Base-by-base conservation (phyloP, 768 basidiomycete species). In the Artomyces pyxidatus region DNA sequence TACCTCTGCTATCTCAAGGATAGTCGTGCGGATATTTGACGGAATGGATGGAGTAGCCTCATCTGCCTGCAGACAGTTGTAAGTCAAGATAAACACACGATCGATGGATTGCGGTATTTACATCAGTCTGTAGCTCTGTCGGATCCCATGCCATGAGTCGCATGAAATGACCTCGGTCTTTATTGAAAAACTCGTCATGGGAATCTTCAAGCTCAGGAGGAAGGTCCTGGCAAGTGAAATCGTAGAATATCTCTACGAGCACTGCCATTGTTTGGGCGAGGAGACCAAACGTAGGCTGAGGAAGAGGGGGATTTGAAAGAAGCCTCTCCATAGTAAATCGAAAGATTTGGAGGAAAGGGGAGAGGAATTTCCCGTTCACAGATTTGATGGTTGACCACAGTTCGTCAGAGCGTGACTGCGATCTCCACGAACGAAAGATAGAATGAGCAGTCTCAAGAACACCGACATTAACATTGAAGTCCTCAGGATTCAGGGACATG, bases 371-470 rank as follows among this genome's bases (percentile, higher is more conserved):
- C 35, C 69, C 71, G 30, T 98, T 75, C 47, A 96, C 94, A 48
- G 88, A 73, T 65, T 95, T 96, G 73, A 99, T 97, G 59, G 86
- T 88, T 3, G 82, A 74, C 71, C 83, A 98, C 40, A 99, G 81
- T 35, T 75, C 65, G 66, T 99, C 86, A 11, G 88, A 86, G 50
- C 92, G 81, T 54, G 92, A 87, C 58, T 86, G 87, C 1, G 90
- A 82, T 38, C 95, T 81, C 95, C 95, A 99, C 41, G 84, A 85
- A 37, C 74, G 78, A 70, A 97, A 98, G 59, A 99, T 97, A 32
- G 91, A 94, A 64, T 97, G 96, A 0, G 93, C 93, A 0, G 93
- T 93, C 61, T 96, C 81, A 38, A 99, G 75, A 8, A 99, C 88
- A 42, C 88, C 89, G 21, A 94, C 72, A 64, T 96, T 98, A 54